Conservation (phyloP, 176 grass and related monocot genomes). For the Musa beccarii region DNA sequence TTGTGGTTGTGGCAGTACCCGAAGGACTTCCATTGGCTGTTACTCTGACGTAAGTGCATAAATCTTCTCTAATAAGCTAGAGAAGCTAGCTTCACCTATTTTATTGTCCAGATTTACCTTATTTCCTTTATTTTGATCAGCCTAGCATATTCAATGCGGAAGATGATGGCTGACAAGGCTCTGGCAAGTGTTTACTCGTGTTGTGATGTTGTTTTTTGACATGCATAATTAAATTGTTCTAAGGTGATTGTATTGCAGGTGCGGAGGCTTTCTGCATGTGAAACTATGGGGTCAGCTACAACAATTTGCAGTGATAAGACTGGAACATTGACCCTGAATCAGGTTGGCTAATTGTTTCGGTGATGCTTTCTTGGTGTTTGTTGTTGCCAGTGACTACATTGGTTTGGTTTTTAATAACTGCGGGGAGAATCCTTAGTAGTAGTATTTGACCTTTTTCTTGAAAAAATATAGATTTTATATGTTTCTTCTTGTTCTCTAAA, state of each 20-base stretch:
- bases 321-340: constrained; percentile 81
- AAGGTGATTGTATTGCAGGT: constrained; percentile 41
- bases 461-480: background rate
- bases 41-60: constrained; percentile 72
- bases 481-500: background rate
- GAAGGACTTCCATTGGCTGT: constrained; percentile 97
- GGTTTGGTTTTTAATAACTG: background rate
- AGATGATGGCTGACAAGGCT: constrained; percentile 97
- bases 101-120: background rate
- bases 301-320: constrained; percentile 99
- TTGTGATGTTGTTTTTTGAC: background rate
- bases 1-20: constrained; percentile 88
- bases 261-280: constrained; percentile 88
- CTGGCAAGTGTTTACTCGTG: constrained; percentile 31
- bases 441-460: background rate
- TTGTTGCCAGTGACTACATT: background rate
- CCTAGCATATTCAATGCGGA: constrained; percentile 85
- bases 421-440: background rate
- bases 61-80: background rate
- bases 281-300: constrained; percentile 97
- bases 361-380: background rate
- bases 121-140: constrained; percentile 31
- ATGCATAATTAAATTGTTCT: constrained; percentile 4
- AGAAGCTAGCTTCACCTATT: background rate
- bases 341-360: constrained; percentile 36